phyloP scores from a whole-genome alignment of 1,284 basidiomycete genomes.

The Laetiporus sulphureus region DNA sequence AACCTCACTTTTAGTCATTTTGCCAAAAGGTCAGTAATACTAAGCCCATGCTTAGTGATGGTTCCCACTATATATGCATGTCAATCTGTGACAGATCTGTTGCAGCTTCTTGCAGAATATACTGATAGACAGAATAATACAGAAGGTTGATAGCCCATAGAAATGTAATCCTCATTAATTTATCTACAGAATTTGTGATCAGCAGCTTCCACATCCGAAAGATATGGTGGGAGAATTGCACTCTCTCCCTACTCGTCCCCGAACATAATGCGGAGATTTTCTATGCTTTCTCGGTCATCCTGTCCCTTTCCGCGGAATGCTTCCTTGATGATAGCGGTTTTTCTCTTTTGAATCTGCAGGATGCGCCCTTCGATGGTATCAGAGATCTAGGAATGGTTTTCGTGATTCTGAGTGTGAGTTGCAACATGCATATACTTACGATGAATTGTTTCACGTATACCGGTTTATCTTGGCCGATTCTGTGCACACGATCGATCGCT shows the following conservation, averaged over 20 bases:
- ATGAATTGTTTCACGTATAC: slow-evolving; percentile 93
- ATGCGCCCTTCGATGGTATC: slow-evolving; percentile 79
- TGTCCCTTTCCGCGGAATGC: slow-evolving; percentile 55
- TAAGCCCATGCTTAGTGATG: no score
- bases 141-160: no score
- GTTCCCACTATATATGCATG: no score
- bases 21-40: no score
- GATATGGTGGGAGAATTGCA: no score
- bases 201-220: no score
- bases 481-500: slow-evolving; percentile 78
- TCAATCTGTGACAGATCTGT: no score
- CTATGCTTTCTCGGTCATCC: slow-evolving; percentile 60
- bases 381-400: slow-evolving; percentile 40
- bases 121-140: no score
- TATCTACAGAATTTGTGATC: no score
- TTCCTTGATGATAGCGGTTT: slow-evolving; percentile 79
- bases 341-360: slow-evolving; percentile 84
- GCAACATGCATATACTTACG: slow-evolving; percentile 35
- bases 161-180: no score
- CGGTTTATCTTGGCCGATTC: slow-evolving; percentile 77
- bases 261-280: slow-evolving; percentile 76
- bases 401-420: neutral
- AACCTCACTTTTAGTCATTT: no score
- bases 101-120: no score
- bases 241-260: slow-evolving; percentile 28